phyloP scores from a whole-genome alignment of 2,329 filamentous ascomycete species.

The Trichoderma pleuroti region DNA sequence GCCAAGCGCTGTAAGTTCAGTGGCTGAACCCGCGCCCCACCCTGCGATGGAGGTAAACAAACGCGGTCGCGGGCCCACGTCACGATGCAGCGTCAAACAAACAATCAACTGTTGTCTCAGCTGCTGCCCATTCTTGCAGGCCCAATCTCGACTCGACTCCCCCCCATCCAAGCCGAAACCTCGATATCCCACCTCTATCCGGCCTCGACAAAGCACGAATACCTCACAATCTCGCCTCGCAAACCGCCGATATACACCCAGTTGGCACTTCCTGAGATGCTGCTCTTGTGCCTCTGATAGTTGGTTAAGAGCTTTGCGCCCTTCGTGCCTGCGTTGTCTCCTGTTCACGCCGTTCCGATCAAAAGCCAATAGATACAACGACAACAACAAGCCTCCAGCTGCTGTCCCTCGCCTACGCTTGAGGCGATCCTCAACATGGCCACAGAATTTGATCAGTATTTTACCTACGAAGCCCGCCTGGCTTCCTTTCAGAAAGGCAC shows the following conservation, averaged over 20 bases:
- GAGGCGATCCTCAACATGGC: conserved; percentile 17
- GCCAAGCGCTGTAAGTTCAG: neutral
- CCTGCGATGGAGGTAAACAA: conserved; percentile 32
- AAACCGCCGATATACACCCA: neutral
- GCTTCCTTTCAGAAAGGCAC: conserved; percentile 69
- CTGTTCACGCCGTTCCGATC: neutral
- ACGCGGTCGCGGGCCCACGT: conserved; percentile 25
- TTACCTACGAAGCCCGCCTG: conserved; percentile 71
- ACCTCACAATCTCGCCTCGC: neutral
- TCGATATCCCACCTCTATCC: neutral
- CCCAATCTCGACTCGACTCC: neutral
- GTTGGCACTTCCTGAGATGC: conserved; percentile 14
- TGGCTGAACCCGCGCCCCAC: conserved; percentile 10
- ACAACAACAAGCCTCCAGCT: neutral
- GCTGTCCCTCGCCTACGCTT: neutral
- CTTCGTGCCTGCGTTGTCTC: conserved; percentile 3
- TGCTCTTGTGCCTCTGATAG: neutral
- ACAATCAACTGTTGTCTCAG: neutral
- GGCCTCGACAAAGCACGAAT: neutral
- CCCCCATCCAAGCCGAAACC: neutral
- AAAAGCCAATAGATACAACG: neutral
- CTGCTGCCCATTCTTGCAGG: neutral
- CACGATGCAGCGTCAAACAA: conserved; percentile 7
- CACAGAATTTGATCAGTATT: conserved; percentile 40
- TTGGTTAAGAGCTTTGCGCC: conserved; percentile 6